A percentile compares a stretch with the other conserved stretches of the same genome.
phyloP scores from a whole-genome alignment of 768 basidiomycete species.

The Boletus reticulatus region DNA sequence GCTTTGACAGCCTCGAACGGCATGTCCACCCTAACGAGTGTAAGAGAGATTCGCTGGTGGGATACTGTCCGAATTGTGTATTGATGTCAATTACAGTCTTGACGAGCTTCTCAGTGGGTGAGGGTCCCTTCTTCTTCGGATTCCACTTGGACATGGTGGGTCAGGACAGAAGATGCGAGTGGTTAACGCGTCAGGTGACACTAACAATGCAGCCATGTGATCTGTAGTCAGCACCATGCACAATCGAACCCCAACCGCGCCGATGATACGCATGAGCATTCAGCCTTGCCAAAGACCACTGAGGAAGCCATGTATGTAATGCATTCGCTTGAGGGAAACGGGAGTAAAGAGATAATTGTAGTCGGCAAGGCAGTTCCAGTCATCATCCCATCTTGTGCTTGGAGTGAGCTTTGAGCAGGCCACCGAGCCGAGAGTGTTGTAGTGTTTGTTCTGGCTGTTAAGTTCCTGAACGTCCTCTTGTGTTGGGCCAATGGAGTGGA shows the following conservation, averaged over 20 bases:
- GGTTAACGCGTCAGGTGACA: no score
- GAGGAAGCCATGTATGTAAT: slow-evolving; percentile 52
- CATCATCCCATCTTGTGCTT: slow-evolving; percentile 51
- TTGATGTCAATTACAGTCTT: no score
- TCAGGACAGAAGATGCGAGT: no score
- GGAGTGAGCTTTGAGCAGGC: slow-evolving; percentile 27
- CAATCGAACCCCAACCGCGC: no score
- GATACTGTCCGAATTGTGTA: no score
- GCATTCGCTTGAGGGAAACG: slow-evolving; percentile 28
- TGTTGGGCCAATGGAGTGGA: slow-evolving; percentile 40
- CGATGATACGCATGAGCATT: slow-evolving; percentile 48
- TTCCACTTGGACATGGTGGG: no score
- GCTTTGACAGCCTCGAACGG: slow-evolving; percentile 88
- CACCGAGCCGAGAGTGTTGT: slow-evolving; percentile 24
- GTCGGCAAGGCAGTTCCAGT: slow-evolving; percentile 52
- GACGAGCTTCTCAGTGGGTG: no score
- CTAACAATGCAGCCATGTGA: no score
- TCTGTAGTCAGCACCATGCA: no score
- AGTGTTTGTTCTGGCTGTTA: slow-evolving; percentile 37
- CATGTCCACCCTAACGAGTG: slow-evolving; percentile 57
- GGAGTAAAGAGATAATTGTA: slow-evolving; percentile 40
- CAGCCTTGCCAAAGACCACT: slow-evolving; percentile 63
- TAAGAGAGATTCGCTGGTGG: background rate
- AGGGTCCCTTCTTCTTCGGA: no score
- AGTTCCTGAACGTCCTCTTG: slow-evolving; percentile 60